Base-by-base conservation (phyloP, 1,284 basidiomycete genomes). In the Anthracocystis walkeri region DNA sequence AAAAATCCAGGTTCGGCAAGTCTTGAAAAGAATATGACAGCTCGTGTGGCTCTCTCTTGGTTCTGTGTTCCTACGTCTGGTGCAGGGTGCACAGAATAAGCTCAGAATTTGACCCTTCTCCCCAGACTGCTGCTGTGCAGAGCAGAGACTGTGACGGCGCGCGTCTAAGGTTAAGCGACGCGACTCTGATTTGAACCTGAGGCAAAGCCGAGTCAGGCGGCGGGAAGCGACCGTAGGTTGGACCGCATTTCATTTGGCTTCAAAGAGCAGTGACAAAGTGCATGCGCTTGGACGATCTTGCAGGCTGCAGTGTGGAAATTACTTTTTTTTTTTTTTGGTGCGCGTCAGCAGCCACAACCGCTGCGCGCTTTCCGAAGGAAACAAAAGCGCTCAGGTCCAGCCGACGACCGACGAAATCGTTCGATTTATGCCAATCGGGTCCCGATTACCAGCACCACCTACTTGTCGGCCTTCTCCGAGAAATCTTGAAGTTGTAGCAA, bases 301-400 rank as follows among this genome's bases (percentile, higher is more conserved):
- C 55, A 49, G 31, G 4, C 44, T 58, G 56, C 46, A 58, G 16
- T 21, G 46, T 58, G 56, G 46, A 58, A 10, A 42, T 27, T 58
- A 48, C 42, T 18, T 10, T 41, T 41, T 42, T n/a, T 7, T 42
- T 0, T 14, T 45, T 25, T 11, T n/a, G n/a, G n/a, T n/a, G 11
- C 12, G 12, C 23, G 12, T 29, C 16, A 16, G 12, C 35, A 38
- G 7, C 35, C 35, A n/a, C 45, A 23, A n/a, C n/a, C n/a, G n/a
- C n/a, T 25, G 18, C 14, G 25, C 45, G n/a, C 18, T 46, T 48
- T 29, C 27, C 46, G 25, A 18, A 48, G 46, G 46, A 48, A 29
- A 14, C 3, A 6, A 2, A 8, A n/a, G 12, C 7, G n/a, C 48
- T n/a, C n/a, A n/a, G n/a, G n/a, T n/a, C n/a, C n/a, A n/a, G n/a